Evolutionary conservation across 2,329 filamentous ascomycete genomes (phyloP).

Genomic region (Fusarium sp.): DNA sequence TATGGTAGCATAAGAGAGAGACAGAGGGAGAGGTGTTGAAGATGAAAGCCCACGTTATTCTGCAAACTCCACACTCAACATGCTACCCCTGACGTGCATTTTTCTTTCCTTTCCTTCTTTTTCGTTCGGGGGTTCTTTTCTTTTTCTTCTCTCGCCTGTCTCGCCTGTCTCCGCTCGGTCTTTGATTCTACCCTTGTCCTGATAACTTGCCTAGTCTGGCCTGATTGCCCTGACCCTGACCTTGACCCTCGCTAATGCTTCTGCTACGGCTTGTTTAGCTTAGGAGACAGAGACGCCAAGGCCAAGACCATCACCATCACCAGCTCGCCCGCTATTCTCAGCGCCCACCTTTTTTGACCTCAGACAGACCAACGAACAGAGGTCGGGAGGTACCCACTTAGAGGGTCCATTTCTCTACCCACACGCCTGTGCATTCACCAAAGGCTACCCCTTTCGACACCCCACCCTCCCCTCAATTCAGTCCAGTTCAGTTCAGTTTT

Average conservation of each 20-base stretch:
- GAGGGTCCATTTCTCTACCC: conserved; percentile 3
- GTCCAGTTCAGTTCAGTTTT: neutral
- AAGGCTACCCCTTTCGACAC: conserved; percentile 23
- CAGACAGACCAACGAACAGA: conserved; percentile 28
- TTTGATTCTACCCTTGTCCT: conserved; percentile 3
- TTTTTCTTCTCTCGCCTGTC: neutral
- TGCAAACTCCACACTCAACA: no score
- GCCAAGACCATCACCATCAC: neutral
- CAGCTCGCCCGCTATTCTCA: conserved; percentile 42
- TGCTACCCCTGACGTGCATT: neutral
- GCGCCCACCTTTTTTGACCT: conserved; percentile 30
- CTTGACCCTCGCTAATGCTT: conserved; percentile 21
- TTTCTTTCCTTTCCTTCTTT: neutral
- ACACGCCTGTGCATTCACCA: conserved; percentile 12
- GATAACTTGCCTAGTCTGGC: neutral
- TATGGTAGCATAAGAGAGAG: neutral
- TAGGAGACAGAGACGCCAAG: conserved; percentile 1
- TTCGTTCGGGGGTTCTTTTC: neutral
- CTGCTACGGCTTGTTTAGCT: conserved; percentile 23
- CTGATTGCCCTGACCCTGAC: conserved; percentile 11
- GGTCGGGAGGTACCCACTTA: conserved; percentile 31
- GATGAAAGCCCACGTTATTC: neutral
- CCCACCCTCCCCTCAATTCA: conserved; percentile 30
- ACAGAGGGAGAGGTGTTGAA: neutral
- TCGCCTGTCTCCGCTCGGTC: neutral